Evolutionary conservation across 208 protist species (phyloP), one percentile per base, ranked within the genome.

Genomic region (Trichomonas tenax): DNA sequence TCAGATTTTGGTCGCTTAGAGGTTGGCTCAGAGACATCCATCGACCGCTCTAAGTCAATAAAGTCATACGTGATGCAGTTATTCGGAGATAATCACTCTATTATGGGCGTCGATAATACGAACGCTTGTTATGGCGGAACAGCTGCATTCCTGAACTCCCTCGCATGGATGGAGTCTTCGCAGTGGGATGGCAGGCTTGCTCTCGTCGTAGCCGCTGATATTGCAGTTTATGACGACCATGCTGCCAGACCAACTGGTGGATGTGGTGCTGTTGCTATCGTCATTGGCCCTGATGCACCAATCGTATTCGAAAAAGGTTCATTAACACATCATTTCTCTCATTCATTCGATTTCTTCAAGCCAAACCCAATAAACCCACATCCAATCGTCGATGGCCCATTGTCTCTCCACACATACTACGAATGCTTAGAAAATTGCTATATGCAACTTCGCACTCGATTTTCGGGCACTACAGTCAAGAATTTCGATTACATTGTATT

Each of bases 101-200:
- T 95, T 11, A 26, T 96, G 86, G 98, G 98, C 93, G 97, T 98
- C 41, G 98, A 98, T 82, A 98, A 96, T 23, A 98, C 97, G 51
- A 98, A 99, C 86, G 98, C 98, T 8, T 99, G 98, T 96, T 99
- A 99, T 96, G 98, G 98, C 48, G 98, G 98, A 86, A 99, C 98
- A 36, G 96, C 96, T 48, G 98, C 98, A 1, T 96, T 99, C 2
- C 98, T 99, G 63, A 98, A 99, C 96, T 96, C 98, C 15, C 58
- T 98, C 45, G 97, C 97, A 81, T 99, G 98, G 98, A 96, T 98
- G 0, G 97, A 98, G 96, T 97, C 96, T 0, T 96, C 63, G 4
- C 95, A 96, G 17, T 98, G 98, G 97, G 98, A 98, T 97, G 98
- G 98, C 31, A 96, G 98, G 31, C 98, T 98, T 89, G 98, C 97